Percentiles rank a stretch among this genome's conserved stretches.
Conservation (phyloP, 352 stramenopile genomes). For the Phytophthora quininea region DNA sequence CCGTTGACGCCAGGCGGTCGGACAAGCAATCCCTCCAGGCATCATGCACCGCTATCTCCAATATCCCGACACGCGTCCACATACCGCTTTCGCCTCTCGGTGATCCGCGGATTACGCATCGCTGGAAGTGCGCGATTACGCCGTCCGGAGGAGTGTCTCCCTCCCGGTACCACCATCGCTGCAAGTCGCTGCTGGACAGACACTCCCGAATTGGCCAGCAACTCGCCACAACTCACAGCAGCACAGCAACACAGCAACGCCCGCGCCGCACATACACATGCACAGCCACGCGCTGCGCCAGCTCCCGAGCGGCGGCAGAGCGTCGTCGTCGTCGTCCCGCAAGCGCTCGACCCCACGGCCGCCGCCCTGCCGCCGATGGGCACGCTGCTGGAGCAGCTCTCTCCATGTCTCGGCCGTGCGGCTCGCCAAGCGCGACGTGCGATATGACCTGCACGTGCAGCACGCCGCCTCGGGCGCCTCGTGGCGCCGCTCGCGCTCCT, state of each 20-base stretch:
- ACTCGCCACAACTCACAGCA: not conserved
- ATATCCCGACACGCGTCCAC: no score
- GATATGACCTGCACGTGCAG: conserved; percentile 11
- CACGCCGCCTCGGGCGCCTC: conserved; percentile 7
- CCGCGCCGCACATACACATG: not conserved
- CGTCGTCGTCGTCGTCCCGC: conserved; percentile 2
- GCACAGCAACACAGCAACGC: not conserved
- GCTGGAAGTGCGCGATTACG: not conserved
- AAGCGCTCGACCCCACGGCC: not conserved
- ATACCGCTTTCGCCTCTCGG: no score
- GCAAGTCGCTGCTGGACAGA: no score
- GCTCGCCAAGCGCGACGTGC: conserved; percentile 21
- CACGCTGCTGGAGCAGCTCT: conserved; percentile 23
- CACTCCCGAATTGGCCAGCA: not conserved
- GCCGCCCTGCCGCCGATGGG: conserved; percentile 1
- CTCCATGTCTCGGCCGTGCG: conserved; percentile 14
- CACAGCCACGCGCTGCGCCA: conserved; percentile 10
- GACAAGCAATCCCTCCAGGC: no score
- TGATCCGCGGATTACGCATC: not conserved
- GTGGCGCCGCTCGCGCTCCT: conserved; percentile 13
- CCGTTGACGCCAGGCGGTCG: no score
- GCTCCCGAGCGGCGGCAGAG: not conserved
- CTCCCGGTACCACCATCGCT: not conserved
- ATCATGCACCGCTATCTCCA: no score
- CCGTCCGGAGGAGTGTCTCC: not conserved